Conservation (phyloP, 495 filamentous ascomycete species). For the Bacidia rubella region DNA sequence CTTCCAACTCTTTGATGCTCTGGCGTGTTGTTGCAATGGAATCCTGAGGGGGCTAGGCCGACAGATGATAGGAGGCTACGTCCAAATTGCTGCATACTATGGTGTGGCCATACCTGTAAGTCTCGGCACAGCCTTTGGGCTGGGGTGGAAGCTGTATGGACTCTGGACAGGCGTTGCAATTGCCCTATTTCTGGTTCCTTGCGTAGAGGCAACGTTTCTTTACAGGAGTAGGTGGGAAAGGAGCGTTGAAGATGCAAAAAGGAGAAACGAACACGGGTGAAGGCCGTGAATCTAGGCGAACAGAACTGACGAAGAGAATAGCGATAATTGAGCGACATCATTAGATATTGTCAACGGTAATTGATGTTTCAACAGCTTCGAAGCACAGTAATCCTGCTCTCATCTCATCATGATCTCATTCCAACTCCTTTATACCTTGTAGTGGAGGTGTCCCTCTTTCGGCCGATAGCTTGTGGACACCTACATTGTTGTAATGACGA, state of each 20-base stretch:
- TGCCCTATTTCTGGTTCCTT: constrained; percentile 42
- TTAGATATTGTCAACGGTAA: too few species aligned
- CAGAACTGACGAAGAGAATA: neutral
- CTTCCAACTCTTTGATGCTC: constrained; percentile 78
- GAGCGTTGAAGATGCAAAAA: constrained; percentile 58
- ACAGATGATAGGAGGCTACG: constrained; percentile 79
- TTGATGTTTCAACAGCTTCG: too few species aligned
- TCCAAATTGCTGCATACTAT: constrained; percentile 78
- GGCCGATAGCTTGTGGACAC: too few species aligned
- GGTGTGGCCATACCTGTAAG: constrained; percentile 71
- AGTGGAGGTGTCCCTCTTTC: too few species aligned
- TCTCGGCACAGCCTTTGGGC: constrained; percentile 57
- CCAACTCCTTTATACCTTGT: too few species aligned
- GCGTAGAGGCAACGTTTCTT: constrained; percentile 54
- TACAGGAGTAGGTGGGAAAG: constrained; percentile 55
- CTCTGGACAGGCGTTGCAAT: constrained; percentile 73
- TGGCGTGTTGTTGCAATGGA: constrained; percentile 68
- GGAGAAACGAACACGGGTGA: constrained; percentile 39
- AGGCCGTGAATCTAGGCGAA: neutral
- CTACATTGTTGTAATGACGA: too few species aligned
- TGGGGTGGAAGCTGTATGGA: constrained; percentile 59
- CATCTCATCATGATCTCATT: too few species aligned
- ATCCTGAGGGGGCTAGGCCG: constrained; percentile 70
- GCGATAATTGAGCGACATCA: too few species aligned
- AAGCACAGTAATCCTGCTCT: too few species aligned